Base-by-base conservation (phyloP, 2,329 filamentous ascomycete genomes). In the Tolypocladium capitatum region DNA sequence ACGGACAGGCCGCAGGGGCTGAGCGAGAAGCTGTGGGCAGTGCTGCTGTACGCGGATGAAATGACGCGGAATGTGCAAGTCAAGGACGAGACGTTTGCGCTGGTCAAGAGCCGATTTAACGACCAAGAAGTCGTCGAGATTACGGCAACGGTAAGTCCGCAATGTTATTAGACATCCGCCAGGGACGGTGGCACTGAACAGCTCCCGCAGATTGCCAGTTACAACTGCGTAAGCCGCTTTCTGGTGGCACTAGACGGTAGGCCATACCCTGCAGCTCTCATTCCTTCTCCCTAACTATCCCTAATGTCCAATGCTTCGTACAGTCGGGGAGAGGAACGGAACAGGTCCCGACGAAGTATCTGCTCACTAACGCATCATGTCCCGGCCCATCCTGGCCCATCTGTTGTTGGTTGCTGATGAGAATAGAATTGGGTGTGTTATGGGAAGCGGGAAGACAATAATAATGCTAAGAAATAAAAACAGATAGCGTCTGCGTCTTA, bases 161-260 rank as follows among this genome's bases (percentile, higher is more conserved):
- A 18, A 10, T 18, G 16, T 9, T 42, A 7, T 7, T n/a, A 6
- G 9, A 18, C 24, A 18, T 13, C 5, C 5, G 4, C 10, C 16
- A 9, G 3, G 10, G 16, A 42, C 38, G 14, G 24, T 28, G 38
- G 38, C 16, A 8, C 24, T 42, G 24, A 42, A 6, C 24, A 18
- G n/a, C 18, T 3, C 24, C 38, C 16, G 10, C 44, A 76, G 73
- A 63, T 78, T 54, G 85, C 84, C 13, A 80, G 78, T 47, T 94
- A 94, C 63, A 94, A 94, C 62, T 90, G 85, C 60, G 86, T 94
- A 16, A 89, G 84, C 62, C 75, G 87, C 30, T 90, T 94, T 56
- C 64, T 94, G 55, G 86, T 94, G 20, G 87, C 87, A 14, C 64
- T 94, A 48, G 83, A 94, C 67, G 85, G 79, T 81, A 66, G 64